Evolutionary conservation across 805 yeast genomes (phyloP), one percentile per base, ranked within the genome.

Genomic region (Ogataea kodamae): DNA sequence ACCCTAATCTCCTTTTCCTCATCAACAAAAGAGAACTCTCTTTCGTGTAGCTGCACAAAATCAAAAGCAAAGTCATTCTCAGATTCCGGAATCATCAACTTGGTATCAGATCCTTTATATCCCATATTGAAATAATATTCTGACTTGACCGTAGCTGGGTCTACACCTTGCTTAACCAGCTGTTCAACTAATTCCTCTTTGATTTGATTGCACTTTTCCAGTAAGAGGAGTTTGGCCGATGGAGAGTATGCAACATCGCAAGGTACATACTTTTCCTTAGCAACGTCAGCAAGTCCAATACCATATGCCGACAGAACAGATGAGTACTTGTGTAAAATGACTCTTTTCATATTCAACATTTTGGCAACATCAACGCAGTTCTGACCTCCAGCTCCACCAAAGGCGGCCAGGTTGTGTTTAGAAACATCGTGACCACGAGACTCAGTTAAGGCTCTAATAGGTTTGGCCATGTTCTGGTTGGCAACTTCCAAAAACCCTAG

Each of bases 61-160:
- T 64, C 59, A 10, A 55, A 48, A n/a, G 55, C 48, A 45, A 69
- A 73, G 18, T 63, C 61, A 7, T 45, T 55, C 5, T 25, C 30
- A 23, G 51, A 55, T 28, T 60, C 57, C 13, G 59, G 59, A 8
- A 81, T 71, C 79, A 84, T 78, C 44, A 86, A 57, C 28, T 80
- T 76, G 3, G 94, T 80, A 49, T 85, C 95, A 17, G 92, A 79
- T 5, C 95, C 95, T 37, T 72, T 73, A 54, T 81, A 86, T 47
- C 89, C 70, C 67, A 85, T 64, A 53, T 86, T 86, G 42, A 85
- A 62, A 47, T 68, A 81, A 24, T 69, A 65, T 22, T 40, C 39
- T 25, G 31, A 20, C 4, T 27, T 25, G 21, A 43, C 35, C 8
- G 38, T 40, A 4, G 28, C 28, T 14, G 29, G 35, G 16, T 39